A percentile compares a stretch with the other conserved stretches of the same genome.
Conservation (phyloP, 1,284 basidiomycete genomes). For the Meripilus lineatus region DNA sequence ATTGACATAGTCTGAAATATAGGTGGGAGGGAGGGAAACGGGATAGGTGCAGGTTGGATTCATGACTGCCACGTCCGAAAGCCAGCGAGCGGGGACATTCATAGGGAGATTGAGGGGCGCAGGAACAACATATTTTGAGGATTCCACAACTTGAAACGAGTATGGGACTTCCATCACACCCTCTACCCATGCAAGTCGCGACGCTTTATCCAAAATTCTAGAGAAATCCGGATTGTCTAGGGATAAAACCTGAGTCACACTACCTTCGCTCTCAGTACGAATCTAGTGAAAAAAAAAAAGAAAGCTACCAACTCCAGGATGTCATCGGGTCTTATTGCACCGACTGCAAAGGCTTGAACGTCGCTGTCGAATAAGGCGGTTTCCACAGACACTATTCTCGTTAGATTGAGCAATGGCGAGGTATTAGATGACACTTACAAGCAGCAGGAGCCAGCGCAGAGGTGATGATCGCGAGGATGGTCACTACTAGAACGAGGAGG, state of each 20-base stretch:
- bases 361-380: constrained; percentile 5
- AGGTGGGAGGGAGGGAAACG: not conserved
- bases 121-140: constrained; percentile 3
- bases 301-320: too few relatives aligned
- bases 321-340: not conserved
- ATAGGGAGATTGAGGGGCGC: not conserved
- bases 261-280: too few relatives aligned
- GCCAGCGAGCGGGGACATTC: constrained; percentile 1
- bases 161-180: not conserved
- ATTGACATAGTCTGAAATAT: not conserved
- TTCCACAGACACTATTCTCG: constrained; percentile 6
- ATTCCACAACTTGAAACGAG: not conserved
- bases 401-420: too few relatives aligned
- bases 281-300: too few relatives aligned
- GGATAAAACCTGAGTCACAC: too few relatives aligned
- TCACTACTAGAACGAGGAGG: not conserved
- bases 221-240: too few relatives aligned
- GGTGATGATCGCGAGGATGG: not conserved
- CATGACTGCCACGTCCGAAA: constrained; percentile 5
- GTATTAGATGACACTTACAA: not conserved
- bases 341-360: constrained; percentile 2
- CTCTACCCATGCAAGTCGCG: constrained; percentile 4
- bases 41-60: constrained; percentile 3
- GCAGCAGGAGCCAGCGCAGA: constrained; percentile 7
- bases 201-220: not conserved